Conservation (phyloP, 176 grass and related monocot species). For the Urochloa ruziziensis region DNA sequence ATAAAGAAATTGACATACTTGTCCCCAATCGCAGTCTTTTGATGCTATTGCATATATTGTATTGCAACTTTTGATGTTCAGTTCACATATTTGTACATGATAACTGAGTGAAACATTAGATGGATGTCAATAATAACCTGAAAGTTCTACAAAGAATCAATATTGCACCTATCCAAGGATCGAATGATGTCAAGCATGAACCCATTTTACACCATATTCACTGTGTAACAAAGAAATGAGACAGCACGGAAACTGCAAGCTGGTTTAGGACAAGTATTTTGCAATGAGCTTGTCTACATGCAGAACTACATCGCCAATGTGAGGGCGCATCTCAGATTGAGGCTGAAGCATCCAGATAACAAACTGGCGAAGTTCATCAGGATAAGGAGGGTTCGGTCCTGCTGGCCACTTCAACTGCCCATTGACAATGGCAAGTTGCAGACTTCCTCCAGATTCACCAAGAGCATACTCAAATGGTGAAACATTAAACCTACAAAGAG, state of each 20-base stretch:
- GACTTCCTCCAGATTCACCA: slow-evolving; percentile 84
- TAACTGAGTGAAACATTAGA: not conserved
- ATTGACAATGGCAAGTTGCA: slow-evolving; percentile 90
- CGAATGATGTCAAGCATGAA: not conserved
- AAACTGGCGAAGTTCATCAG: slow-evolving; percentile 77
- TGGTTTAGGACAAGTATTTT: slow-evolving; percentile 53
- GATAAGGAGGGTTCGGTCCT: slow-evolving; percentile 61
- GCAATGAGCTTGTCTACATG: slow-evolving; percentile 83
- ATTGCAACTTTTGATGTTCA: not conserved
- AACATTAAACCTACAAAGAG: slow-evolving; percentile 61
- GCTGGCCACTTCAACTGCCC: slow-evolving; percentile 82
- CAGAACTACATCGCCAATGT: slow-evolving; percentile 77
- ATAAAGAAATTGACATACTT: not conserved
- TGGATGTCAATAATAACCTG: not conserved
- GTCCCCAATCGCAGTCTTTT: not conserved
- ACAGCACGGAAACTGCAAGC: not conserved
- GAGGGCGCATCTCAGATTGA: slow-evolving; percentile 64
- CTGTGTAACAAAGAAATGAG: slow-evolving; percentile 18
- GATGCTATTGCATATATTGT: not conserved
- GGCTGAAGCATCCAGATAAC: slow-evolving; percentile 88
- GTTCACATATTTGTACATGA: slow-evolving; percentile 37
- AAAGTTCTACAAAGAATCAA: slow-evolving; percentile 35
- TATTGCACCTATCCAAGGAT: slow-evolving; percentile 15
- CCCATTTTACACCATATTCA: not conserved
- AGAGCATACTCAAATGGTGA: slow-evolving; percentile 89